Evolutionary conservation across 257 asterid species (phyloP).

Genomic region (Echites panduratus): DNA sequence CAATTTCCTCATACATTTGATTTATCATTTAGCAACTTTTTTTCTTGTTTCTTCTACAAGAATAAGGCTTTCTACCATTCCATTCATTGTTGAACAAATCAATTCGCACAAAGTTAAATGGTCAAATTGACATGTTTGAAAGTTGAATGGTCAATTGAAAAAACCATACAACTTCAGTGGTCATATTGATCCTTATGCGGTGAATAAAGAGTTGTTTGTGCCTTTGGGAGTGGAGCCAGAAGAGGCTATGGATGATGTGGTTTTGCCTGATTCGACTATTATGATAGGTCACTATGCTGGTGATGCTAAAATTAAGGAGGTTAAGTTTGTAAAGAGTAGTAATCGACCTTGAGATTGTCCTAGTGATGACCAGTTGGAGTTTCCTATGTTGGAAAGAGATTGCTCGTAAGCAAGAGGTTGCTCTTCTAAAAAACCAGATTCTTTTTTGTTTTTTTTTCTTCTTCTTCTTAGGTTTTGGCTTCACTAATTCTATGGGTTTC

Average conservation of each 20-base stretch:
- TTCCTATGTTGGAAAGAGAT: slow-evolving; percentile 88
- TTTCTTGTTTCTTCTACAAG: too few species aligned
- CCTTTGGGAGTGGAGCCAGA: slow-evolving; percentile 75
- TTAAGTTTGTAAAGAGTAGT: slow-evolving; percentile 80
- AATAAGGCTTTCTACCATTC: too few species aligned
- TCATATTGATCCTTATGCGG: too few species aligned
- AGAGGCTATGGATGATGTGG: slow-evolving; percentile 62
- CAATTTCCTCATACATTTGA: too few species aligned
- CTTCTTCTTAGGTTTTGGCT: not conserved
- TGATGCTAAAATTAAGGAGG: too few species aligned
- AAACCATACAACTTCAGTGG: too few species aligned
- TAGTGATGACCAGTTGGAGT: slow-evolving; percentile 66
- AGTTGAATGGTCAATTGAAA: too few species aligned
- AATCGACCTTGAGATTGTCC: slow-evolving; percentile 76
- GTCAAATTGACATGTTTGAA: too few species aligned
- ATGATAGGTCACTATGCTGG: slow-evolving; percentile 85
- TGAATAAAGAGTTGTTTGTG: slow-evolving; percentile 39
- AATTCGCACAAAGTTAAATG: too few species aligned
- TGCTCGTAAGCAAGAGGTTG: slow-evolving; percentile 80
- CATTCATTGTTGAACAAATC: too few species aligned
- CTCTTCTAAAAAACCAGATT: slow-evolving; percentile 96
- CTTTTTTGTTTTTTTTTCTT: not conserved
- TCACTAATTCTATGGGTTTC: not conserved
- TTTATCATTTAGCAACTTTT: too few species aligned
- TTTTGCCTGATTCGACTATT: slow-evolving; percentile 83